Evolutionary conservation across 2,329 filamentous ascomycete species (phyloP), one percentile per base, ranked within the genome.

Genomic region (Juglanconis juglandina): DNA sequence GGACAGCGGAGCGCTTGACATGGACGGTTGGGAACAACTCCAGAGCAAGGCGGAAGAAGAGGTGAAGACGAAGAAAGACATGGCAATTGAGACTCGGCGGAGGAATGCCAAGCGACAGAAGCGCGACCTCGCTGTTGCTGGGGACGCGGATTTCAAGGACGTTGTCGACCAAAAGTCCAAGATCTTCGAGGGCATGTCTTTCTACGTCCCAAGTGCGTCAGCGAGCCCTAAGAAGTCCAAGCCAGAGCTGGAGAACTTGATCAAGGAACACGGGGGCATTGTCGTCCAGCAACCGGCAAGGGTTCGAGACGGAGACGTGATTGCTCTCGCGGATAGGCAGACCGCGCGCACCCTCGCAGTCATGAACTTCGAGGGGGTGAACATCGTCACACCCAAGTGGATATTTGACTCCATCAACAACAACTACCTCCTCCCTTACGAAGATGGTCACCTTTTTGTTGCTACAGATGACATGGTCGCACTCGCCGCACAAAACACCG

Each of bases 181-280:
- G 49, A 71, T 96, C 0, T 96, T 97, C 66, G 79, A 87, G 8
- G 89, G 90, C 0, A 74, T 95, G 13, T 87, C 85, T 46, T 96
- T 97, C 70, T 96, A 87, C 75, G 83, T 98, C 24, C 82, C 97
- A 70, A 93, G 89, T 1, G 92, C 96, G 56, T 87, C 88, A 34
- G 71, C 81, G 1, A 79, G 83, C 47, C 90, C 91, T 32, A 95
- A 91, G 73, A 92, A 86, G 71, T 83, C 82, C 5, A 97, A 96
- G 72, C 79, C 82, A 0, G 87, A 96, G 64, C 77, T 99, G 1
- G 93, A 98, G 72, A 79, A 84, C 8, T 74, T 96, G 1, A 83
- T 98, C 67, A 96, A 95, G 72, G 83, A 87, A 5, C 87, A 97
- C 63, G 94, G 94, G 3, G 95, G 92, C 5, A 84, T 77, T 9